Conservation (phyloP, 176 grass and related monocot species). For the Typha latifolia region DNA sequence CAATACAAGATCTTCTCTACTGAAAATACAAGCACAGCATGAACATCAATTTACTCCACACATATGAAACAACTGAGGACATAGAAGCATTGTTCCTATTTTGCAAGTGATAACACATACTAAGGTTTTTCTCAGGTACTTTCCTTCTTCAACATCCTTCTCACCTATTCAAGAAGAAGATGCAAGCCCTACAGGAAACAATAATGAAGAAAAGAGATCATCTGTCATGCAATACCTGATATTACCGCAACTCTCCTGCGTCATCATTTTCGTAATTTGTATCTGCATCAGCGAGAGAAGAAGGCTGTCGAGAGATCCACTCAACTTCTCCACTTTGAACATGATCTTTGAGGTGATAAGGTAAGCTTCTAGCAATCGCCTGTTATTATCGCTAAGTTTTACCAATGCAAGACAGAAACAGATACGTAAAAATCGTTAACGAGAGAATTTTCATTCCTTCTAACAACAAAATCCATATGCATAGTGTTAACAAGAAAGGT, state of each 20-base stretch:
- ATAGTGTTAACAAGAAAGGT: too few relatives aligned
- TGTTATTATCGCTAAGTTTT: background rate
- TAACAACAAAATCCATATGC: too few relatives aligned
- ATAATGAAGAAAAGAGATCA: background rate
- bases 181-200: background rate
- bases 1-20: too few relatives aligned
- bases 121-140: constrained; percentile 35
- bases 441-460: too few relatives aligned
- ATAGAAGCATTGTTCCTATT: background rate
- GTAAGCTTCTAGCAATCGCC: constrained; percentile 8
- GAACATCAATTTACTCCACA: too few relatives aligned
- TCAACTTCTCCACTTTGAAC: constrained; percentile 71
- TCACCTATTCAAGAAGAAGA: constrained; percentile 7
- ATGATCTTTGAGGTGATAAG: constrained; percentile 67
- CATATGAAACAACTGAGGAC: too few relatives aligned
- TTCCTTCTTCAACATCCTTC: constrained; percentile 32
- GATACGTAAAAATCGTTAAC: too few relatives aligned
- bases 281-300: constrained; percentile 63
- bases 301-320: constrained; percentile 43
- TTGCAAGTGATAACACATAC: background rate
- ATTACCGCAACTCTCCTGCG: constrained; percentile 25
- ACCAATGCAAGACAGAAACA: too few relatives aligned
- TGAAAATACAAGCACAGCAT: too few relatives aligned
- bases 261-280: constrained; percentile 23
- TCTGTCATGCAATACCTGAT: constrained; percentile 14